Evolutionary conservation across 192 early-diverging fungal species (phyloP).

Genomic region (Mortierella alpina): DNA sequence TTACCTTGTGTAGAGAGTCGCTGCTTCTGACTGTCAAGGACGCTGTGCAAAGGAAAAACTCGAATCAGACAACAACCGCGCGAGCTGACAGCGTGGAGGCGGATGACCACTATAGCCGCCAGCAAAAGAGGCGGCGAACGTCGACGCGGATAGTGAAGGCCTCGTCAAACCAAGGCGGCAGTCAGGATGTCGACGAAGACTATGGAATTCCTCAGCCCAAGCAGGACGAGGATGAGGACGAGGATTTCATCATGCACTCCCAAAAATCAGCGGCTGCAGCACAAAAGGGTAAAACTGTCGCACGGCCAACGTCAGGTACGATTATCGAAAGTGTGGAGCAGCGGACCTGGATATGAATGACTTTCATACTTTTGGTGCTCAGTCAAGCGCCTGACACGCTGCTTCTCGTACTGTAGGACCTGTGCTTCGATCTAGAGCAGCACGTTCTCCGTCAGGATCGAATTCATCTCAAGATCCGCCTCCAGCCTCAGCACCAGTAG

Average conservation of each 20-base stretch:
- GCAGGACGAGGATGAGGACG: slow-evolving; percentile 28
- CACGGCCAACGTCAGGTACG: slow-evolving; percentile 7
- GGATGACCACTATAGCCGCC: neutral
- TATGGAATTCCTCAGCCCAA: slow-evolving; percentile 2
- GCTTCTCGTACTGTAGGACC: slow-evolving; percentile 1
- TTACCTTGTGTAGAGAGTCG: slow-evolving; percentile 4
- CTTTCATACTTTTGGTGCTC: no score
- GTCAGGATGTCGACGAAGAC: slow-evolving; percentile 4
- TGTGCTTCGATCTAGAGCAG: slow-evolving; percentile 29
- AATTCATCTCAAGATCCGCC: neutral
- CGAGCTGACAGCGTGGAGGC: slow-evolving; percentile 31
- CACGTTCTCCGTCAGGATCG: slow-evolving; percentile 2
- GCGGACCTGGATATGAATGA: no score
- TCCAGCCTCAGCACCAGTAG: slow-evolving; percentile 1
- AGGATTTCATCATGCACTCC: slow-evolving; percentile 18
- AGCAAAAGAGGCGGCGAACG: slow-evolving; percentile 42
- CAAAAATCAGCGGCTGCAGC: slow-evolving; percentile 1
- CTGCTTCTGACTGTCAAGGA: slow-evolving; percentile 22
- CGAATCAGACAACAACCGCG: neutral
- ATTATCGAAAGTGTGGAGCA: no score
- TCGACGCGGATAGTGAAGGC: slow-evolving; percentile 19
- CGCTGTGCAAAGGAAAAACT: neutral
- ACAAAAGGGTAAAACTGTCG: slow-evolving; percentile 25
- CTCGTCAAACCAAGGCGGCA: neutral
- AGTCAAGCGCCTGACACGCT: no score